Base-by-base conservation (phyloP, 2,329 filamentous ascomycete species). In the Ophiostoma ulmi region DNA sequence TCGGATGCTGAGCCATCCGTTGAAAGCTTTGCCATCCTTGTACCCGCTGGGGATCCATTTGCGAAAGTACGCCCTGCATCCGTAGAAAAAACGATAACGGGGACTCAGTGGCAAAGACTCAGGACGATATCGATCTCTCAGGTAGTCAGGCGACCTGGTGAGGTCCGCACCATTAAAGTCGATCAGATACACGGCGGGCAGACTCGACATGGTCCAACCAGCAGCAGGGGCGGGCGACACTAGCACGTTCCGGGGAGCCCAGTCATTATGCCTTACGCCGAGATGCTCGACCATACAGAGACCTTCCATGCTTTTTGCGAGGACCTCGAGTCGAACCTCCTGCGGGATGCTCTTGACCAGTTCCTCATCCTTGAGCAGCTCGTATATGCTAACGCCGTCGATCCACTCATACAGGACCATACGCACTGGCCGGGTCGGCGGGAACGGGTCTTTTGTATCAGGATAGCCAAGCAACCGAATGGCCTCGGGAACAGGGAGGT, bases 401-500 rank as follows among this genome's bases (percentile, higher is more conserved):
- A 55, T 55, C 48, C 48, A 55, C 48, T 55, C 48, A n/a, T 55
- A 55, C 20, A 55, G 48, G n/a, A 55, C 3, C 48, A 55, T 55
- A 14, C 48, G 48, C 48, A 55, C 48, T 55, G 48, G 48, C 48
- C 48, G 48, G 48, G 48, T 55, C 48, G 48, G 48, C 8, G 20
- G 20, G n/a, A 55, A 55, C n/a, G 48, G 48, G 3, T 22, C 3
- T 44, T 44, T 44, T 17, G 41, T 44, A 14, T 44, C 41, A 22
- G 20, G 20, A 7, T n/a, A 55, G 20, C 48, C 48, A 2, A 55
- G 48, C n/a, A 55, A 26, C n/a, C 26, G 48, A 14, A 55, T n/a
- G 20, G 20, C n/a, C 8, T 55, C n/a, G n/a, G 48, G 48, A 22
- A 55, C 48, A 14, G 48, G 48, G 20, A 55, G n/a, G 48, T 55